Conservation (phyloP, 768 basidiomycete genomes). For the Tulasnella sp. region DNA sequence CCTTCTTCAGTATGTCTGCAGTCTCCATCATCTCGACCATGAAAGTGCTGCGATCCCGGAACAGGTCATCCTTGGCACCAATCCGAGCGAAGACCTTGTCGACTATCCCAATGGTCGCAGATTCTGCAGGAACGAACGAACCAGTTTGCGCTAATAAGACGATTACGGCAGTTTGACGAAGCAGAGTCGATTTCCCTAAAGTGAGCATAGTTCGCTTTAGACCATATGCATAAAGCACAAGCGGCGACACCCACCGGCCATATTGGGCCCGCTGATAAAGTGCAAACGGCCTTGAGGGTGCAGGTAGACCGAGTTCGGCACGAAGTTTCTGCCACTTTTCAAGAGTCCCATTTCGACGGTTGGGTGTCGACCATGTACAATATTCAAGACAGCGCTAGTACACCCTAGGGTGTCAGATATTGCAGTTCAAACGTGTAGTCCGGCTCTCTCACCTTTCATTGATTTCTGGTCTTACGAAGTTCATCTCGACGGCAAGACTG, state of each 20-base stretch:
- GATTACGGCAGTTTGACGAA: constrained; percentile 86
- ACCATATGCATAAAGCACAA: background rate
- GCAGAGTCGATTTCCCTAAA: constrained; percentile 70
- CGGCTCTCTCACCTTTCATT: constrained; percentile 48
- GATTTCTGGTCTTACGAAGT: constrained; percentile 60
- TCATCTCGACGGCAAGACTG: constrained; percentile 62
- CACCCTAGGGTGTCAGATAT: background rate
- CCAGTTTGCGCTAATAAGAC: constrained; percentile 85
- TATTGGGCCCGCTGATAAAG: constrained; percentile 88
- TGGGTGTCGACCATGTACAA: constrained; percentile 79
- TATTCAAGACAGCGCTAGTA: constrained; percentile 44
- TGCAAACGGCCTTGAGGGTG: constrained; percentile 53
- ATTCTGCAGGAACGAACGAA: constrained; percentile 84
- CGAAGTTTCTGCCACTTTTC: constrained; percentile 61
- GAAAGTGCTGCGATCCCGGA: constrained; percentile 87
- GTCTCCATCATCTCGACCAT: constrained; percentile 99
- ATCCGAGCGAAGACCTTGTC: constrained; percentile 91
- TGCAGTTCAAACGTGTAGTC: background rate
- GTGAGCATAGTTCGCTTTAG: background rate
- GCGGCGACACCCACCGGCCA: constrained; percentile 44
- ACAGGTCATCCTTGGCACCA: constrained; percentile 91
- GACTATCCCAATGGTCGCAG: constrained; percentile 69
- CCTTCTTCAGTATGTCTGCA: constrained; percentile 74
- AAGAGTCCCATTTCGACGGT: constrained; percentile 84
- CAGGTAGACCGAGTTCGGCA: constrained; percentile 68